A percentile compares a stretch with the other conserved stretches of the same genome.
These are phyloP conservation scores for Neonectria hederae DNA, from an alignment of 2,329 filamentous ascomycete species.

Conservation along the genomic window DNA sequence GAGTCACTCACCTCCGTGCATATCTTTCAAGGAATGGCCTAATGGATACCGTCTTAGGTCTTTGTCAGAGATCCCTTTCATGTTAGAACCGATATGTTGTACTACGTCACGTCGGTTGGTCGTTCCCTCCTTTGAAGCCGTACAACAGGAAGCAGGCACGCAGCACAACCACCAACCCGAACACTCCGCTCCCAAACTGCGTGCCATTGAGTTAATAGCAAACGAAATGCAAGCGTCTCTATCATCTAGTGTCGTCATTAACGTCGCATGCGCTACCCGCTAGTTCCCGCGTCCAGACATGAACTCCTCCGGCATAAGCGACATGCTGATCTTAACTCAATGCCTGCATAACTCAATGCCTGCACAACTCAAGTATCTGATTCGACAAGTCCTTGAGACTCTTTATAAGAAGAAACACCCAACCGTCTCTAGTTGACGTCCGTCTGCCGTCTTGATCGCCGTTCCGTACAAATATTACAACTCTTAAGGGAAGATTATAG, in stretches of 20 bases:
- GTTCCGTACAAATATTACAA: conserved; percentile 5
- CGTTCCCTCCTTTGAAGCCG: background rate
- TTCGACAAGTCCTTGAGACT: background rate
- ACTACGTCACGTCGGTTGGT: background rate
- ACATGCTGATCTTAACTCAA: conserved; percentile 11
- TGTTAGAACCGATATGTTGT: background rate
- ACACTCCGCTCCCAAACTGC: background rate
- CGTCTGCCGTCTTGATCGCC: background rate
- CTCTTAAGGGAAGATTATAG: conserved; percentile 7
- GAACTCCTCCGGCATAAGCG: conserved; percentile 1
- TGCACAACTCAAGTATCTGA: conserved; percentile 6
- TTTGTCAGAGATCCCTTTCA: background rate
- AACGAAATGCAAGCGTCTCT: background rate
- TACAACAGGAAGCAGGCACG: background rate
- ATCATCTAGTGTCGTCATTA: background rate
- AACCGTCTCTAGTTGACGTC: background rate
- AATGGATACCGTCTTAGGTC: background rate
- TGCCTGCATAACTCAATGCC: conserved; percentile 14
- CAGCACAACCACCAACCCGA: background rate
- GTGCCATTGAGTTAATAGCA: background rate
- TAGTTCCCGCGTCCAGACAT: background rate
- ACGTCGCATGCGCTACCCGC: background rate
- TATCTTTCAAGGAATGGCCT: background rate
- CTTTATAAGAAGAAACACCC: background rate
- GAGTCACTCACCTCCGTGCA: background rate